phyloP scores from a whole-genome alignment of 805 yeast genomes.

The Kodamaea restingae region DNA sequence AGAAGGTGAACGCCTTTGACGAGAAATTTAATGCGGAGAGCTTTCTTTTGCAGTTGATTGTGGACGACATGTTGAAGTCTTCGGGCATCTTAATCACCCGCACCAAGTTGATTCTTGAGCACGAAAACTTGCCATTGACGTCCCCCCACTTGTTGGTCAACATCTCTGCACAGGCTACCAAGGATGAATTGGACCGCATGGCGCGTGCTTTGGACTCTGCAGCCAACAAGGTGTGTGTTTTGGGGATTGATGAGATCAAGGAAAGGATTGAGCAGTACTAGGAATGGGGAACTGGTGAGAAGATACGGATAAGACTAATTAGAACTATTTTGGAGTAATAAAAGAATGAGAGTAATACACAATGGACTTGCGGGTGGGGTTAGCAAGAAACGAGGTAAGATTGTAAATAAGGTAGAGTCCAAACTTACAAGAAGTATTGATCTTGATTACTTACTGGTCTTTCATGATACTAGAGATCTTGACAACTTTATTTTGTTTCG shows the following conservation, averaged over 20 bases:
- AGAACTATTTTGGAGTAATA: no score
- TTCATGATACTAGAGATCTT: no score
- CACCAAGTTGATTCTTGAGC: conserved; percentile 59
- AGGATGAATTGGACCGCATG: conserved; percentile 24
- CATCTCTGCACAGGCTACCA: conserved; percentile 26
- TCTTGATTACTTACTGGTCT: no score
- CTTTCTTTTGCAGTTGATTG: conserved; percentile 60
- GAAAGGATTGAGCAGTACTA: conserved; percentile 22
- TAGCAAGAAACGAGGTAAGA: no score
- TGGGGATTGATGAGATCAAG: conserved; percentile 20
- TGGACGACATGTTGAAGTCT: conserved; percentile 49
- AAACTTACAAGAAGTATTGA: no score
- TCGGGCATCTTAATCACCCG: conserved; percentile 62
- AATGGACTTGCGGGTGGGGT: no score
- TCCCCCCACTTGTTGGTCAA: conserved; percentile 36
- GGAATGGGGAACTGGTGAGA: neutral
- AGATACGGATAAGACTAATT: neutral
- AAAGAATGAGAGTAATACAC: no score
- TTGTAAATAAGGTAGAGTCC: no score
- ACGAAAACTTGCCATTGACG: conserved; percentile 62
- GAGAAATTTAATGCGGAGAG: conserved; percentile 49
- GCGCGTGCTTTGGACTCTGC: conserved; percentile 20
- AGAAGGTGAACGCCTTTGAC: conserved; percentile 40
- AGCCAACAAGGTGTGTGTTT: conserved; percentile 18
- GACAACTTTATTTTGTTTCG: no score